phyloP scores from a whole-genome alignment of 1,139 yeast species.

The Pichia sp. region DNA sequence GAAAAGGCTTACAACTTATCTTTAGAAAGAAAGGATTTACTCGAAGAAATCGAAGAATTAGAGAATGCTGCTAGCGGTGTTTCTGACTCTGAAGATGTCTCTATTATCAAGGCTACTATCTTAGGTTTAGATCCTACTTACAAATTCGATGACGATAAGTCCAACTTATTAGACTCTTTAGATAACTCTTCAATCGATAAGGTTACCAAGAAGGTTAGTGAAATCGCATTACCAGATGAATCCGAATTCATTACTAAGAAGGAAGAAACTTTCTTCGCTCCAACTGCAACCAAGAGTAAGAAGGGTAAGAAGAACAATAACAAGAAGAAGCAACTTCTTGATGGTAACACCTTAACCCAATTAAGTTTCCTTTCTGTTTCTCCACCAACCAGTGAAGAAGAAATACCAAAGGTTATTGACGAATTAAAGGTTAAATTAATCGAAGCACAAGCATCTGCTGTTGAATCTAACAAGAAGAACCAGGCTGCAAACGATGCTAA shows the following conservation, averaged over 20 bases:
- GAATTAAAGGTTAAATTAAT: slow-evolving; percentile 73
- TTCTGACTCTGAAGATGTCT: slow-evolving; percentile 46
- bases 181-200: slow-evolving; percentile 17
- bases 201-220: slow-evolving; percentile 43
- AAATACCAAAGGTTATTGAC: slow-evolving; percentile 63
- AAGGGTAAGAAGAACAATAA: slow-evolving; percentile 21
- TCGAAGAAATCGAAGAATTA: slow-evolving; percentile 59
- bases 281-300: slow-evolving; percentile 48
- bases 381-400: slow-evolving; percentile 78
- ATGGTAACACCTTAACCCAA: slow-evolving; percentile 77
- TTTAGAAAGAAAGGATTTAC: slow-evolving; percentile 32
- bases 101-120: slow-evolving; percentile 18
- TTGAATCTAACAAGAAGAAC: slow-evolving; percentile 59
- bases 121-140: slow-evolving; percentile 11
- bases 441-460: slow-evolving; percentile 70
- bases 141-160: slow-evolving; percentile 11
- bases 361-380: slow-evolving; percentile 75
- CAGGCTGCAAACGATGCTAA: slow-evolving; percentile 71
- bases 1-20: slow-evolving; percentile 33
- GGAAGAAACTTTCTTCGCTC: slow-evolving; percentile 43
- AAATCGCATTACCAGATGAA: slow-evolving; percentile 58
- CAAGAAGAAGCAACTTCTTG: slow-evolving; percentile 44
- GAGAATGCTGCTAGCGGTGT: slow-evolving; percentile 67
- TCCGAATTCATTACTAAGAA: slow-evolving; percentile 66
- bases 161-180: slow-evolving; percentile 3